These are phyloP conservation scores for Aspergillaceae sp. DNA, from an alignment of 2,329 filamentous ascomycete species.

Conservation along the genomic window DNA sequence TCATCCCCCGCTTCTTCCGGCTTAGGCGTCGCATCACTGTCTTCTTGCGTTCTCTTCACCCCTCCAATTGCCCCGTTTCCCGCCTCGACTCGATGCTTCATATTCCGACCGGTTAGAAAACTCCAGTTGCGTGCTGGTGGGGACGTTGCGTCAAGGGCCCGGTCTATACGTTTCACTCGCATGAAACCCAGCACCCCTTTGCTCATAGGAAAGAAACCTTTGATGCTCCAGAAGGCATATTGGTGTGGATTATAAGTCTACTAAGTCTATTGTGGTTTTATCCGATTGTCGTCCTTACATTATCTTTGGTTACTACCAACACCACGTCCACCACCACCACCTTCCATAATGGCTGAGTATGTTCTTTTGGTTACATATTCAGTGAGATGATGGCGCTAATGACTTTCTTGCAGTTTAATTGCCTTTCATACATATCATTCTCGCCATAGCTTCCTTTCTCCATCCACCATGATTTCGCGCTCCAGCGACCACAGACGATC, in stretches of 20 bases:
- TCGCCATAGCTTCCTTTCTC: slow-evolving; percentile 26
- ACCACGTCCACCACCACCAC: slow-evolving; percentile 16
- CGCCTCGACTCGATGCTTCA: slow-evolving; percentile 10
- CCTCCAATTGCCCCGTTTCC: slow-evolving; percentile 3
- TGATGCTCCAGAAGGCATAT: slow-evolving; percentile 9
- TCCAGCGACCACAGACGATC: slow-evolving; percentile 29
- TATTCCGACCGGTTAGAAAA: slow-evolving; percentile 10
- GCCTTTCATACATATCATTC: slow-evolving; percentile 30
- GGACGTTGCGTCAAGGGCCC: slow-evolving; percentile 10
- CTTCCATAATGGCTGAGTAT: slow-evolving; percentile 33
- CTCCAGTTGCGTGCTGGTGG: slow-evolving; percentile 17
- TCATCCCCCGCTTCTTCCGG: background rate
- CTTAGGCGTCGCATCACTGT: background rate
- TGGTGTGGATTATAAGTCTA: background rate
- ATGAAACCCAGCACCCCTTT: slow-evolving; percentile 8
- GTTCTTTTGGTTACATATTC: slow-evolving; percentile 7
- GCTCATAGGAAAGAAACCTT: background rate
- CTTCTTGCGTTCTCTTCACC: slow-evolving; percentile 3
- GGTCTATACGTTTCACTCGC: slow-evolving; percentile 9
- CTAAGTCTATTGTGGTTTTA: slow-evolving; percentile 10
- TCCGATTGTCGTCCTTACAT: slow-evolving; percentile 1
- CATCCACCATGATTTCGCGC: slow-evolving; percentile 31
- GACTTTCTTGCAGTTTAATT: slow-evolving; percentile 25
- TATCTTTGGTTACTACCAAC: slow-evolving; percentile 11
- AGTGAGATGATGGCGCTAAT: slow-evolving; percentile 9